Conservation (phyloP, 2,329 filamentous ascomycete species). For the Penicillium sp. region DNA sequence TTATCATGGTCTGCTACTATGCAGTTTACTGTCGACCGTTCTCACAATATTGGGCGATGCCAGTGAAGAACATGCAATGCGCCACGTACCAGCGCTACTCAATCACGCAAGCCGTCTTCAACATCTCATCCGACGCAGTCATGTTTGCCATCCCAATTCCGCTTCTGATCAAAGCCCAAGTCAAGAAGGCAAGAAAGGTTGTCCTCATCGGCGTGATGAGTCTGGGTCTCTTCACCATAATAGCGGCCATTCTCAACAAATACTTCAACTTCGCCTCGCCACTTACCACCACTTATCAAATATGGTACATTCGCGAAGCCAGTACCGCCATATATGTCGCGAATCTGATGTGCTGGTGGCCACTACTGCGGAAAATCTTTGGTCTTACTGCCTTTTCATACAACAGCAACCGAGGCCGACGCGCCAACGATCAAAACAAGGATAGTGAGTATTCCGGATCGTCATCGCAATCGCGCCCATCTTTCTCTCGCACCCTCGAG, state of each 20-base stretch:
- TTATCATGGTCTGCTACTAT: slow-evolving; percentile 51
- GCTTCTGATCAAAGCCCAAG: slow-evolving; percentile 34
- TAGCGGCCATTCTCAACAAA: slow-evolving; percentile 50
- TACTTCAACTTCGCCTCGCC: slow-evolving; percentile 43
- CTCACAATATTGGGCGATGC: slow-evolving; percentile 51
- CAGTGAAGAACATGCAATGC: slow-evolving; percentile 39
- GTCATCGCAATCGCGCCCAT: slow-evolving; percentile 19
- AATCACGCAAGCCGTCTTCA: slow-evolving; percentile 47
- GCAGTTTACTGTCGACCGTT: slow-evolving; percentile 52
- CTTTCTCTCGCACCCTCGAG: slow-evolving; percentile 16
- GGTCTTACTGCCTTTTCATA: slow-evolving; percentile 28
- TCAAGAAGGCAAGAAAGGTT: slow-evolving; percentile 35
- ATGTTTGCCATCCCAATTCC: slow-evolving; percentile 43
- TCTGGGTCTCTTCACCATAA: slow-evolving; percentile 41
- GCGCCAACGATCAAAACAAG: slow-evolving; percentile 7
- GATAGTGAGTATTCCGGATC: slow-evolving; percentile 13
- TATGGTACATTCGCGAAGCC: slow-evolving; percentile 45
- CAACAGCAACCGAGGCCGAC: slow-evolving; percentile 25
- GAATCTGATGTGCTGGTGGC: slow-evolving; percentile 41
- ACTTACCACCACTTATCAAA: slow-evolving; percentile 38
- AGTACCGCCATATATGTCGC: slow-evolving; percentile 46
- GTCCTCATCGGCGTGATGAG: slow-evolving; percentile 37
- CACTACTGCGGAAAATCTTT: slow-evolving; percentile 30
- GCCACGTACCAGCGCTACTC: slow-evolving; percentile 42
- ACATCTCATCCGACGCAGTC: slow-evolving; percentile 41